phyloP scores from a whole-genome alignment of 306 rosid species.

The Rubus parviflorus region DNA sequence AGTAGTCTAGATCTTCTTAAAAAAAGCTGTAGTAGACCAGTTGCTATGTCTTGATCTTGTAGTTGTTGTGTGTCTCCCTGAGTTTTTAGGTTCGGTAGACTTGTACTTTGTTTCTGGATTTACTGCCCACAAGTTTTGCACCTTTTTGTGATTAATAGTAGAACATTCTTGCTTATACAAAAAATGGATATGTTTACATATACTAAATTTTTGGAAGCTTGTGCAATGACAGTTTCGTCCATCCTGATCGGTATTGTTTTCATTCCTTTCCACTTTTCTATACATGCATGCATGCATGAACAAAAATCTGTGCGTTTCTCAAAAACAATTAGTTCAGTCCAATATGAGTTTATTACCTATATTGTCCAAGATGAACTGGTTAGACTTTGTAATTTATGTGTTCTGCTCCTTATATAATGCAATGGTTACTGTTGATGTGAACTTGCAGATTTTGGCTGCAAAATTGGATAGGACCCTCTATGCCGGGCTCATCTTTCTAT shows the following conservation, averaged over 20 bases:
- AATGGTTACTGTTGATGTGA: conserved; percentile 16
- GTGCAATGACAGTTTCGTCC: not conserved
- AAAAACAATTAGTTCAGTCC: not conserved
- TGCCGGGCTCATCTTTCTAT: conserved; percentile 76
- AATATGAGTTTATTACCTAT: not conserved
- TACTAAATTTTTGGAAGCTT: not conserved
- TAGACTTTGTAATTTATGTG: not conserved
- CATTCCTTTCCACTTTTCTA: not conserved
- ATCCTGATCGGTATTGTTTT: not conserved
- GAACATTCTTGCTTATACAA: not conserved
- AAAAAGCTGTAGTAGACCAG: not conserved
- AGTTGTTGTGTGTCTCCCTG: not conserved
- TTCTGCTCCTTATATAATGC: conserved; percentile 13
- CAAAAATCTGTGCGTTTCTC: not conserved
- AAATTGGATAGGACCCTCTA: conserved; percentile 96
- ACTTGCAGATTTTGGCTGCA: conserved; percentile 93
- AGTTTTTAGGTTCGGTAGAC: not conserved
- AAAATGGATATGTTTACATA: not conserved
- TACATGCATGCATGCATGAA: not conserved
- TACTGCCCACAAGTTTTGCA: not conserved
- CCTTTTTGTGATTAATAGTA: not conserved
- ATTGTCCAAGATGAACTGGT: not conserved
- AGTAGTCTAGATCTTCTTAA: not conserved
- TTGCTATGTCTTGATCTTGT: not conserved
- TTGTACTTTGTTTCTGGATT: not conserved